Base-by-base conservation (phyloP, 2,329 filamentous ascomycete genomes). In the Aspergillus sergii region DNA sequence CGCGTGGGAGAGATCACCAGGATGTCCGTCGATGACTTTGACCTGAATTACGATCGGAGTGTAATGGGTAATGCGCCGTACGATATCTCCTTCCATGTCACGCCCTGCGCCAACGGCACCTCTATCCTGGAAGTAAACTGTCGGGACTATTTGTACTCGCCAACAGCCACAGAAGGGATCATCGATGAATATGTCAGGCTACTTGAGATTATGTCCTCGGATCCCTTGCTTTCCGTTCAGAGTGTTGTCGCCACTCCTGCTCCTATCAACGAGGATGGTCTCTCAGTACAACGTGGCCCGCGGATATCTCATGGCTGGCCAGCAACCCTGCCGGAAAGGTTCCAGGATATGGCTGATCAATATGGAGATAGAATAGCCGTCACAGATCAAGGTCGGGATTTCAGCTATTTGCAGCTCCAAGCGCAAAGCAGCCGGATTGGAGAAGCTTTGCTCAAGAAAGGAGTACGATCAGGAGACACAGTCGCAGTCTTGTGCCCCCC, bases 71-170 rank as follows among this genome's bases (percentile, higher is more conserved):
- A 34, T 32, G 43, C 55, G 10, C 60, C 57, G 5, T 59, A 59
- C 26, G 60, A 62, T 48, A 48, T 62, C 30, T 45, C 45, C 19
- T 55, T 62, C 26, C 30, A 59, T 30, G 12, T 62, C 46, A 59
- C 48, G 3, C 45, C 45, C 5, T 45, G 12, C 14, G 46, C 46
- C 28, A 21, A 23, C 14, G 60, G 57, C 9, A 32, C 48, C 34
- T 51, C 2, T 9, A 48, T 56, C 2, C 21, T 62, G 11, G 46
- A 51, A 23, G n/a, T 62, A 14, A 50, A 30, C 39, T 48, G 56
- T 36, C 57, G 46, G 9, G 57, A 62, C 28, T 62, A 59, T 41
- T 30, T 61, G 16, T 61, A 58, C 46, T 11, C n/a, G 4, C 21
- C 34, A 11, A 2, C 26, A 9, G 46, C 26, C 19, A 43, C 39